A percentile compares a stretch with the other conserved stretches of the same genome.
phyloP scores from a whole-genome alignment of 148 eudicot genomes.

The Gaultheria prostrata region DNA sequence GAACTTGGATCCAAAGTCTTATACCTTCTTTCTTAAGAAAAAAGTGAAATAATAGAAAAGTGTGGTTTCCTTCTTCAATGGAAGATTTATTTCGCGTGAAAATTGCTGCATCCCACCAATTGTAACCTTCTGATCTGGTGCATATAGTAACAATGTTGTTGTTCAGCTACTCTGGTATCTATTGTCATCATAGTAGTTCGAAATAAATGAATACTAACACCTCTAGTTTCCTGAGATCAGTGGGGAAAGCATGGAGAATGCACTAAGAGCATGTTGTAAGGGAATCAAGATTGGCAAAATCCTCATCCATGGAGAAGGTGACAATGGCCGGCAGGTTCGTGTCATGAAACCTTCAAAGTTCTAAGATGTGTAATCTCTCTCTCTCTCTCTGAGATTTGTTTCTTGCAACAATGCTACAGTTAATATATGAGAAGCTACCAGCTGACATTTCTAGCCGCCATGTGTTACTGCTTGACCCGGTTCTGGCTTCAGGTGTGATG shows the following conservation, averaged over 20 bases:
- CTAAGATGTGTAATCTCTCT: neutral
- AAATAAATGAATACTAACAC: conserved; percentile 1
- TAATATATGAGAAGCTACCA: conserved; percentile 92
- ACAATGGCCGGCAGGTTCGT: conserved; percentile 82
- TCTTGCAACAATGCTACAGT: conserved; percentile 32
- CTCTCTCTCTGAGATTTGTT: neutral
- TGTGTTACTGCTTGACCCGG: conserved; percentile 89
- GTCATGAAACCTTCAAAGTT: neutral
- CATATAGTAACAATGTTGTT: neutral
- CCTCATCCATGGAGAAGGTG: conserved; percentile 96
- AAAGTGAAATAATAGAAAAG: neutral
- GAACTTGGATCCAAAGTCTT: neutral
- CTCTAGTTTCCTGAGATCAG: conserved; percentile 33
- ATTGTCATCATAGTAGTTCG: neutral
- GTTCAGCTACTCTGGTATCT: neutral
- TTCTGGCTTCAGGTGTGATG: conserved; percentile 76
- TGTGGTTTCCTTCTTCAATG: neutral
- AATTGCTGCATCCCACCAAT: neutral
- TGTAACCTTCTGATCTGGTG: neutral
- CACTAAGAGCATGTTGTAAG: conserved; percentile 93
- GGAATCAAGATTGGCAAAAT: conserved; percentile 96
- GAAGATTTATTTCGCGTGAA: neutral
- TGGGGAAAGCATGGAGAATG: conserved; percentile 99
- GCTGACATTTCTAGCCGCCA: conserved; percentile 82
- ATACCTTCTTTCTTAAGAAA: neutral